Base-by-base conservation (phyloP, 352 stramenopile species). In the Pythium rhizo-oryzae region DNA sequence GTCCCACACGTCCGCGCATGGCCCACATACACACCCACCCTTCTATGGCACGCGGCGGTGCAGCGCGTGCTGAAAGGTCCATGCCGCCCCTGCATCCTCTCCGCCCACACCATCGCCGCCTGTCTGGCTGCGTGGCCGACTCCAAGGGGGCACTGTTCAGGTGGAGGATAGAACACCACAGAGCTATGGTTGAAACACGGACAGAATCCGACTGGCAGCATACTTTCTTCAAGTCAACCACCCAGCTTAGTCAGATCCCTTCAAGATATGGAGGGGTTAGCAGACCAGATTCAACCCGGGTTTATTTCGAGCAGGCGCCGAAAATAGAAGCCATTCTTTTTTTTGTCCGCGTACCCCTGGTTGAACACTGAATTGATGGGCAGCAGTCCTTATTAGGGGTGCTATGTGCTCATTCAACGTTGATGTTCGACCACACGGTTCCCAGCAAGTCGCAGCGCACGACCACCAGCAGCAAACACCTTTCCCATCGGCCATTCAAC, bases 261-360 rank as follows among this genome's bases (percentile, higher is more conserved):
- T 43, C 11, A 60, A 52, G 52, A 62, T 62, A 54, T 39, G 60
- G 60, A 23, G 57, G 44, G 63, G 56, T 69, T 62, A 50, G 35
- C 35, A 4, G 12, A 15, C 24, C 35, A 59, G 21, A 44, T 59
- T 55, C 47, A 58, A 62, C 62, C 62, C 62, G 44, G 63, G 63
- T 65, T 59, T 33, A 16, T 70, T 70, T 70, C 63, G 37, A 37
- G 2, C 28, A 11, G 9, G 33, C 35, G 43, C 46, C 24, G 47
- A 70, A 70, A 65, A 70, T 70, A 70, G 63, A 70, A 70, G 33
- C 55, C 44, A 59, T 70, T 70, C 63, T 69, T 70, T 64, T 70
- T 70, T 65, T 64, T 59, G 54, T 37, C 24, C 37, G 15, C 49
- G 55, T 56, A 55, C 63, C 54, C 54, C 46, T 30, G 21, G 28